A percentile compares a stretch with the other conserved stretches of the same genome.
phyloP scores from a whole-genome alignment of 352 stramenopile genomes.

The Plasmopara muralis region DNA sequence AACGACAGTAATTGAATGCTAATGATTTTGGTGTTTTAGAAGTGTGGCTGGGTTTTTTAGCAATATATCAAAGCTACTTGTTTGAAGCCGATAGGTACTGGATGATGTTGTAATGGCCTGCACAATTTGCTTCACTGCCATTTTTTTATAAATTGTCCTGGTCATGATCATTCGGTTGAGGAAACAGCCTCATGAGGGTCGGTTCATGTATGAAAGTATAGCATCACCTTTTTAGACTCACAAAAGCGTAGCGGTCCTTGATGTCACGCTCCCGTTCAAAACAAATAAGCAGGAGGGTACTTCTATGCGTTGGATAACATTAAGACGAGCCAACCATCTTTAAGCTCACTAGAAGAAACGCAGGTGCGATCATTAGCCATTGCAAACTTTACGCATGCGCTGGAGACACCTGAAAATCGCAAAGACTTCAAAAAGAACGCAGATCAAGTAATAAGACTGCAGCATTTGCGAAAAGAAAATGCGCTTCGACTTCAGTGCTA shows the following conservation, averaged over 20 bases:
- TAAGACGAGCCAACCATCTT: constrained; percentile 54
- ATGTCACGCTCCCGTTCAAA: constrained; percentile 37
- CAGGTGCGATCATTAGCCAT: constrained; percentile 40
- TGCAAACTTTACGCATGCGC: constrained; percentile 39
- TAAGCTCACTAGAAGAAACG: constrained; percentile 56
- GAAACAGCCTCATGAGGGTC: constrained; percentile 35
- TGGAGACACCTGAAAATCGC: constrained; percentile 20
- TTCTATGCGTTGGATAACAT: constrained; percentile 54
- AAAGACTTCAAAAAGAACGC: constrained; percentile 14
- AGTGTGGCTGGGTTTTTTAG: neutral
- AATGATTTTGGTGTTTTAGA: too few relatives aligned
- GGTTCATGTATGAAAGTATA: constrained; percentile 33
- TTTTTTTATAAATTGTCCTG: constrained; percentile 59
- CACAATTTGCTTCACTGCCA: constrained; percentile 31
- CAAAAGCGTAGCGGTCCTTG: constrained; percentile 56
- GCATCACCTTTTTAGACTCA: constrained; percentile 8
- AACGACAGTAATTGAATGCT: too few relatives aligned
- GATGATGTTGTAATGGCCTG: constrained; percentile 78
- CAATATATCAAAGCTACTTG: constrained; percentile 17
- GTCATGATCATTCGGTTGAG: constrained; percentile 71
- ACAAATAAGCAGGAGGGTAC: constrained; percentile 39
- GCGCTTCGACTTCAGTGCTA: constrained; percentile 39
- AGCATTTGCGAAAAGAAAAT: constrained; percentile 45
- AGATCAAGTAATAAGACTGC: constrained; percentile 17
- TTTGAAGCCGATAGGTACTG: constrained; percentile 45